Evolutionary conservation across 768 basidiomycete genomes (phyloP), one percentile per base, ranked within the genome.

Genomic region (Galerina marginata): DNA sequence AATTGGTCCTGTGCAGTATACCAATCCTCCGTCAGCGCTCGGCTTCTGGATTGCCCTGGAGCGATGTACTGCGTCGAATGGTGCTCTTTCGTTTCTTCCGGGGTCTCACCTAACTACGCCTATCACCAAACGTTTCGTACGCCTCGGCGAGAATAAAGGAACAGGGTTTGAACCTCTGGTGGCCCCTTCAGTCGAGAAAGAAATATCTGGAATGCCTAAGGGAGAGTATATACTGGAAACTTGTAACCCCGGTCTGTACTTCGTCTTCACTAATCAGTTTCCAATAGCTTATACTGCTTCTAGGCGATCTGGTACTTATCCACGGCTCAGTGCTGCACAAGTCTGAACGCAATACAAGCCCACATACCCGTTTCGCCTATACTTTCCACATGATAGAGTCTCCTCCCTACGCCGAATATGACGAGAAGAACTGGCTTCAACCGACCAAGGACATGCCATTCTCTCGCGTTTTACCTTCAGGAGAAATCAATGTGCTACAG

Each of bases 31-130:
- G 0, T 88, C 87, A 9, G 97, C 97, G 0, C 83, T 99, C 20
- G 97, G 97, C 2, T 93, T 96, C 71, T 99, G 97, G 97, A 92
- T 99, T 59, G 93, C 96, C 0, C 78, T 99, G 39, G 96, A 99
- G 72, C 82, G 85, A 59, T 97, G 95, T 73, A 95, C 95, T 5
- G 70, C 83, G 2, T 75, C 77, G 45, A 96, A 96, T 67, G 95
- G 95, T 9, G 93, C 94, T 7, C 82, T 95, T 6, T 92, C 90
- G 4, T 96, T 96, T 75, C 79, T 93, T 2, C 95, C 96, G 0
- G 95, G 96, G 20, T 96, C 95, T 1, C 97, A 99, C 73, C 81
- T 90, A 36, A 83, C 80, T 0, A 79, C 85, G 2, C 84, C 87
- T 1, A 86, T 96, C 48, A 83, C 87, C 6, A 91, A 93, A 67